Evolutionary conservation across 768 basidiomycete genomes (phyloP).

Genomic region (Lactarius tabidus): DNA sequence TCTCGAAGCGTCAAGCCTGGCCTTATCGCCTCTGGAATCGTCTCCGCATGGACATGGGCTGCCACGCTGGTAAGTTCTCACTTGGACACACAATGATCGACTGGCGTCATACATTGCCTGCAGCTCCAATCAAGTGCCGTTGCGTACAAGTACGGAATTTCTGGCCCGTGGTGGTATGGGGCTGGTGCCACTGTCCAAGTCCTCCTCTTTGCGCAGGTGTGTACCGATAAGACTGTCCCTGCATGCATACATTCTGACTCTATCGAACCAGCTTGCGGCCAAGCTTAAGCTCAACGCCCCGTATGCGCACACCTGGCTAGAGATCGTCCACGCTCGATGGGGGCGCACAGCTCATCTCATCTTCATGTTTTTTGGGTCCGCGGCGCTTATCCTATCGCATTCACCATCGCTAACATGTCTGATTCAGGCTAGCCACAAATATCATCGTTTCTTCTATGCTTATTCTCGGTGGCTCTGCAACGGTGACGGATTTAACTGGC

Average conservation of each 20-base stretch:
- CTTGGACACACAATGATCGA: not conserved
- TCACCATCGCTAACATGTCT: not conserved
- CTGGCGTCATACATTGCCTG: slow-evolving; percentile 16
- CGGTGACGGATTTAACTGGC: slow-evolving; percentile 82
- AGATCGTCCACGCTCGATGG: slow-evolving; percentile 81
- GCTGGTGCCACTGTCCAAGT: slow-evolving; percentile 87
- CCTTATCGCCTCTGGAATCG: slow-evolving; percentile 88
- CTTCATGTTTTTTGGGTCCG: slow-evolving; percentile 84
- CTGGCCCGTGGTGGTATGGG: slow-evolving; percentile 89
- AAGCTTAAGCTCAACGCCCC: slow-evolving; percentile 93
- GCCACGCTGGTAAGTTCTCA: slow-evolving; percentile 54
- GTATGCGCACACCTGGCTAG: slow-evolving; percentile 82
- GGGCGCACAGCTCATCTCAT: slow-evolving; percentile 73
- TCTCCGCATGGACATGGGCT: slow-evolving; percentile 91
- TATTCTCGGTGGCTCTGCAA: slow-evolving; percentile 78
- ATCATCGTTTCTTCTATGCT: slow-evolving; percentile 88
- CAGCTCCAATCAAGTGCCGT: slow-evolving; percentile 78
- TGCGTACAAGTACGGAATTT: slow-evolving; percentile 82
- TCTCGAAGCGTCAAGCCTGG: slow-evolving; percentile 86
- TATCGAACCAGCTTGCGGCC: slow-evolving; percentile 59
- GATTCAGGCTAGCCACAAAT: slow-evolving; percentile 74
- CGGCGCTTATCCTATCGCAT: slow-evolving; percentile 1
- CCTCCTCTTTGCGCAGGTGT: slow-evolving; percentile 80
- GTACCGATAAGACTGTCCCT: slow-evolving; percentile 10
- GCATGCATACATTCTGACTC: not conserved